Evolutionary conservation across 164 flowering plant species (phyloP).

Genomic region (Sextonia rubra): DNA sequence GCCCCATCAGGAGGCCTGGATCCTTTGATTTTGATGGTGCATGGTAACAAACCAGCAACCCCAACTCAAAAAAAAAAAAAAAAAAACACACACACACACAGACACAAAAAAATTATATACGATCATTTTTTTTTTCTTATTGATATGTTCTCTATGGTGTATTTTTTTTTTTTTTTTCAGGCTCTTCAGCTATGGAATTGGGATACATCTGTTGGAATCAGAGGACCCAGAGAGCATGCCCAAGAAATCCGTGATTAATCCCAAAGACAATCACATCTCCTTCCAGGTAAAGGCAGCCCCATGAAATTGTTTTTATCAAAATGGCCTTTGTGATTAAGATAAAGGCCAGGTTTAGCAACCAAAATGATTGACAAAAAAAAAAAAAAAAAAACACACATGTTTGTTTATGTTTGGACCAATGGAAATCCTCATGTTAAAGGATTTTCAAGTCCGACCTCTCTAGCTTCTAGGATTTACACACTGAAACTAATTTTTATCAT

Average conservation of each 20-base stretch:
- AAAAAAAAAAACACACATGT: no score
- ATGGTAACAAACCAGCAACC: slow-evolving; percentile 20
- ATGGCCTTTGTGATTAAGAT: no score
- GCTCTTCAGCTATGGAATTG: slow-evolving; percentile 67
- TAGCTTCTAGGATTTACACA: no score
- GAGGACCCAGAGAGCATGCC: slow-evolving; percentile 50
- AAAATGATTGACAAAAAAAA: no score
- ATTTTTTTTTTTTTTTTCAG: slow-evolving; percentile 20
- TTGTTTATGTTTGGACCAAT: no score
- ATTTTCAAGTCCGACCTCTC: no score
- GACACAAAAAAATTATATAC: no score
- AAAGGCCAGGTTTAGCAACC: no score
- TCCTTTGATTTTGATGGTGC: slow-evolving; percentile 81
- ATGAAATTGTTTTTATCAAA: no score
- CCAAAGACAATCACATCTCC: slow-evolving; percentile 82
- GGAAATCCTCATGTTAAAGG: no score
- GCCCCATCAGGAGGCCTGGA: slow-evolving; percentile 66
- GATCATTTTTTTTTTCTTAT: neutral
- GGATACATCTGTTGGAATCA: slow-evolving; percentile 68
- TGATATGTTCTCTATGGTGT: neutral
- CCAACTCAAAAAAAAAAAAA: neutral
- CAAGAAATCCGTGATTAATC: slow-evolving; percentile 53
- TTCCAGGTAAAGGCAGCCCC: slow-evolving; percentile 48
- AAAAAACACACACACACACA: neutral
- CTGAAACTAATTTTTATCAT: no score